Base-by-base conservation (phyloP, 2,329 filamentous ascomycete genomes). In the Sporothrix luriei region DNA sequence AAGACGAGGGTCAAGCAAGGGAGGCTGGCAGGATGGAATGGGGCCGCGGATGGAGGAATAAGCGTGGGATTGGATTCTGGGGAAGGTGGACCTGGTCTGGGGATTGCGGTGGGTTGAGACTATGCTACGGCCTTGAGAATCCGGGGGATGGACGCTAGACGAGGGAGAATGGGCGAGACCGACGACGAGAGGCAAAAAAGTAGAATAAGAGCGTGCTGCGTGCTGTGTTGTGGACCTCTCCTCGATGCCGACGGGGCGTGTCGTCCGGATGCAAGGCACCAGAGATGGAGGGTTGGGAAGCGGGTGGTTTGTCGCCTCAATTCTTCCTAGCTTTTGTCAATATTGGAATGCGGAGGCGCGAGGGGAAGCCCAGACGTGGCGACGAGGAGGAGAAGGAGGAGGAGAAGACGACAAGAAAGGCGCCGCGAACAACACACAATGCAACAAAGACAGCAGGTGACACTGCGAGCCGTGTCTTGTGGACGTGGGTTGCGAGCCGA, bases 321-420 rank as follows among this genome's bases (percentile, higher is more conserved):
- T 68, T 62, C 54, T 68, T 68, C 66, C 66, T 68, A 68, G 66
- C 55, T 24, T 57, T 62, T 68, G 57, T 26, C 48, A 52, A 66
- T 52, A 52, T 52, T 52, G 48, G 59, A 13, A 62, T 9, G 40
- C 59, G 59, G 24, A 19, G 38, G 40, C 40, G 40, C 11, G 48
- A 19, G 19, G 59, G 40, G 19, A 43, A 21, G 54, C 38, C 29
- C n/a, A 33, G 19, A 24, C 33, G 21, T 55, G 51, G 16, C 29
- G 33, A 51, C 21, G 46, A 51, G 13, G 16, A 55, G 13, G 26
- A 3, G 13, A 55, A 14, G 13, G 29, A 19, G 2, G 26, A n/a
- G n/a, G 9, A 38, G 24, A 51, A 52, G 14, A 33, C 33, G 33
- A 33, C 33, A 33, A 4, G 33, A 33, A 33, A 33, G 33, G 7